phyloP scores from a whole-genome alignment of 1,284 basidiomycete species.

The Pholiota adiposa region DNA sequence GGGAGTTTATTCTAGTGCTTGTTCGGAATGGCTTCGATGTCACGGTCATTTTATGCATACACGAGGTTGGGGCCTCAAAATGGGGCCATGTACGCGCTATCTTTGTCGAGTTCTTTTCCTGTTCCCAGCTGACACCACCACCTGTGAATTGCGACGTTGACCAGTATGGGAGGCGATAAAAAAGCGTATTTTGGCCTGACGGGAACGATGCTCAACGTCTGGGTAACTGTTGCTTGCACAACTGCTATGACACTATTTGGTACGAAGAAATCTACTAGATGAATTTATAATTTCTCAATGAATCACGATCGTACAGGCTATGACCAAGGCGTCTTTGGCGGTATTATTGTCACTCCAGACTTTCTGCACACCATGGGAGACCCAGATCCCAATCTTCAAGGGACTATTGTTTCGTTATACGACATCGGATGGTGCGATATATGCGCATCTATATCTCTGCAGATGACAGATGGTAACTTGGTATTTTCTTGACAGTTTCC shows the following conservation, averaged over 20 bases:
- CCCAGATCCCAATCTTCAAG: conserved; percentile 44
- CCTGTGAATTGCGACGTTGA: background rate
- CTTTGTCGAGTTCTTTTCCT: background rate
- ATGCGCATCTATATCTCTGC: no score
- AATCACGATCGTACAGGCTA: conserved; percentile 38
- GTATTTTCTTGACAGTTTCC: conserved; percentile 34
- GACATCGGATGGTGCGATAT: conserved; percentile 48
- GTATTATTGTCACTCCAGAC: conserved; percentile 48
- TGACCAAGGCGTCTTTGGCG: conserved; percentile 54
- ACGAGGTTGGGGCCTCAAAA: conserved; percentile 26
- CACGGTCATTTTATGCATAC: conserved; percentile 24
- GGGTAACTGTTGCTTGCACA: conserved; percentile 51
- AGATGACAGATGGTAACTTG: background rate
- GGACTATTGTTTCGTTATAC: conserved; percentile 50
- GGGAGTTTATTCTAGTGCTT: conserved; percentile 1
- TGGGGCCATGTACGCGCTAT: conserved; percentile 13
- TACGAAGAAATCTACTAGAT: conserved; percentile 13
- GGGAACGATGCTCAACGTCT: conserved; percentile 43
- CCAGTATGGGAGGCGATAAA: conserved; percentile 10
- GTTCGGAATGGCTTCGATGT: conserved; percentile 18
- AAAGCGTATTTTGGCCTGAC: conserved; percentile 46
- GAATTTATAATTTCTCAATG: background rate
- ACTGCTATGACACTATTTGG: conserved; percentile 52
- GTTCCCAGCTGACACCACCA: background rate
- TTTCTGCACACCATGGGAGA: conserved; percentile 47